Percentiles rank a stretch among this genome's conserved stretches.
These are phyloP conservation scores for Chytridium lagenaria DNA, from an alignment of 371 early-diverging fungal species.

Conservation along the genomic window DNA sequence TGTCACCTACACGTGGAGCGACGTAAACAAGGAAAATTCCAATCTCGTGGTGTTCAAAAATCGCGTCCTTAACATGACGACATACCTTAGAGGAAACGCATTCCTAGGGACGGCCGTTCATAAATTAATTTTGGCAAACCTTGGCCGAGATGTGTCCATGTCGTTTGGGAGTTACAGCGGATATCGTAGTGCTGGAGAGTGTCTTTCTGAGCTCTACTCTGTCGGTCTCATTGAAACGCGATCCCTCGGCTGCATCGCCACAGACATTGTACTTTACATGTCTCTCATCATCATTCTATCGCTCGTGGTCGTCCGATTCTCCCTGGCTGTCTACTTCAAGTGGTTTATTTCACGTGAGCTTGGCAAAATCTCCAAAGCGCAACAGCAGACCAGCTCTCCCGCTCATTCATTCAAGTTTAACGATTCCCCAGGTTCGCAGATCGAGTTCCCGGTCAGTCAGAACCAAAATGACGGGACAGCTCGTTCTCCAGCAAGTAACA, in stretches of 20 bases:
- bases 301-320: constrained; percentile 53
- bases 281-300: constrained; percentile 52
- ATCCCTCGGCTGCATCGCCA: constrained; percentile 46
- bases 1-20: constrained; percentile 42
- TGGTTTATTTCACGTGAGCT: constrained; percentile 54
- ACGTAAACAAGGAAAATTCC: constrained; percentile 25
- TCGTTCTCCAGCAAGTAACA: background rate
- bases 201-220: constrained; percentile 40
- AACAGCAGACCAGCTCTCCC: background rate
- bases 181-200: constrained; percentile 32
- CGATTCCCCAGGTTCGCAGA: background rate
- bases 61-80: constrained; percentile 41
- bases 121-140: constrained; percentile 24
- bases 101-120: constrained; percentile 38
- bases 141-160: constrained; percentile 35
- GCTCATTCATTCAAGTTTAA: background rate
- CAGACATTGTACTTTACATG: constrained; percentile 47
- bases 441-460: constrained; percentile 6
- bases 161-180: constrained; percentile 29
- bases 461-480: background rate
- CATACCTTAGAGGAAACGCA: constrained; percentile 29
- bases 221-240: constrained; percentile 41
- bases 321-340: constrained; percentile 49
- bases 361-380: constrained; percentile 28
- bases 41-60: constrained; percentile 41